phyloP scores from a whole-genome alignment of 208 protist species.

The Trypanosoma avium region DNA sequence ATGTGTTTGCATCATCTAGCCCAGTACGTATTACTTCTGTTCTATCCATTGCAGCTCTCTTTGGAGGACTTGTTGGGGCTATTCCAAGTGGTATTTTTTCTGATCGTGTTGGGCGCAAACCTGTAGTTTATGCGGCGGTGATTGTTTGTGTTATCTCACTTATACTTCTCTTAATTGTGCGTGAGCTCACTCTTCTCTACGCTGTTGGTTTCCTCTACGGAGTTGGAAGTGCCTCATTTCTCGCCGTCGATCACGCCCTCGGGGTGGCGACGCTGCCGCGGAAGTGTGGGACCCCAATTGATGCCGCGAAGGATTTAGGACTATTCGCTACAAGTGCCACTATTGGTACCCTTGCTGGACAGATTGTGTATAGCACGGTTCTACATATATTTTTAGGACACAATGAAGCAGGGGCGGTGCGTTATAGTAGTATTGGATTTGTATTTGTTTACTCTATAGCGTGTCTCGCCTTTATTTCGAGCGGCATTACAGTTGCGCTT shows the following conservation, averaged over 20 bases:
- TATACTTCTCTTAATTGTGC: constrained; percentile 21
- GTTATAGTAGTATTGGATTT: constrained; percentile 25
- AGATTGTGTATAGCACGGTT: constrained; percentile 28
- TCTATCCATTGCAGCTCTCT: constrained; percentile 25
- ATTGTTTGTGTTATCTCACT: constrained; percentile 20
- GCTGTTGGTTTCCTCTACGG: constrained; percentile 29
- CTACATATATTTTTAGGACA: constrained; percentile 18
- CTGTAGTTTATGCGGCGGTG: constrained; percentile 27
- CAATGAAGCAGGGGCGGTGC: neutral
- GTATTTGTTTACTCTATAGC: constrained; percentile 18
- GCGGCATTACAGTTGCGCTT: constrained; percentile 9
- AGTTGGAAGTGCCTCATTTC: constrained; percentile 34
- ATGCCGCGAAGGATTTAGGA: constrained; percentile 40
- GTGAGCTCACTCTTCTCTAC: constrained; percentile 15
- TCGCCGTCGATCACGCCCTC: constrained; percentile 37
- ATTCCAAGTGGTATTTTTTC: constrained; percentile 31
- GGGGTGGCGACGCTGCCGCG: constrained; percentile 30
- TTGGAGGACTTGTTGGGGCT: constrained; percentile 26
- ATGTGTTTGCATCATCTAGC: constrained; percentile 17
- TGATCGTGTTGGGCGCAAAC: constrained; percentile 34
- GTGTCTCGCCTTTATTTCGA: constrained; percentile 17
- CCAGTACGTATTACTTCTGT: constrained; percentile 24
- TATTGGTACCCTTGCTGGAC: constrained; percentile 27
- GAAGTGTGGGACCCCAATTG: constrained; percentile 21
- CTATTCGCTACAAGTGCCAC: constrained; percentile 35